Base-by-base conservation (phyloP, 257 asterid species). In the Rubia yunnanensis region DNA sequence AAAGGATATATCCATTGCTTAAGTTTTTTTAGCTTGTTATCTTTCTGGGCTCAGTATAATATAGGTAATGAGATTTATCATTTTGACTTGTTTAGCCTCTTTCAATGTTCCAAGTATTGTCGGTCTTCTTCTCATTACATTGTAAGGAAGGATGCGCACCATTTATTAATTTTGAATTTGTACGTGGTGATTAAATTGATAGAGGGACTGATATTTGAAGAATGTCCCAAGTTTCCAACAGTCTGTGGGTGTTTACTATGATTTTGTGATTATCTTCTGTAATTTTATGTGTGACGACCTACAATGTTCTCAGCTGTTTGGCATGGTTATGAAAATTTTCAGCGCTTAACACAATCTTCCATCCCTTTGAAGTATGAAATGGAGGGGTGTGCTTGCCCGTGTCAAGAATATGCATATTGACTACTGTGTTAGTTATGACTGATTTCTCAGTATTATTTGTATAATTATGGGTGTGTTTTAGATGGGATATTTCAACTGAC, bases 401-500 rank as follows among this genome's bases (percentile, higher is more conserved):
- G 24, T 59, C 31, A 30, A 18, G 26, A 31, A 7, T 59, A 17
- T 59, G 62, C n/a, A 28, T 9, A 0, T 31, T 48, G 17, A 10
- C 15, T 48, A 46, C 17, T 49, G 35, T 23, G 31, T 69, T 50
- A 32, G 63, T n/a, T 26, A 10, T 35, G 17, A 6, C 26, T 38
- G 38, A 22, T 24, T 52, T 27, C 53, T 10, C 3, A 41, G 39
- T 32, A 24, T 31, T 50, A 5, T 31, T 35, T 70, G 56, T 35
- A 26, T 17, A 61, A 26, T n/a, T 35, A 27, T 9, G 13, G 22
- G 8, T 41, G 58, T n/a, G 35, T 59, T 77, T 39, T 5, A n/a
- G 20, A 59, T 59, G 56, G 48, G 60, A 35, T 27, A 69, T 38
- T 58, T 65, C 61, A 39, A 66, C 39, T 15, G 71, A 67, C 30